Evolutionary conservation across 2,329 filamentous ascomycete species (phyloP).

Genomic region (Meredithiella fracta): DNA sequence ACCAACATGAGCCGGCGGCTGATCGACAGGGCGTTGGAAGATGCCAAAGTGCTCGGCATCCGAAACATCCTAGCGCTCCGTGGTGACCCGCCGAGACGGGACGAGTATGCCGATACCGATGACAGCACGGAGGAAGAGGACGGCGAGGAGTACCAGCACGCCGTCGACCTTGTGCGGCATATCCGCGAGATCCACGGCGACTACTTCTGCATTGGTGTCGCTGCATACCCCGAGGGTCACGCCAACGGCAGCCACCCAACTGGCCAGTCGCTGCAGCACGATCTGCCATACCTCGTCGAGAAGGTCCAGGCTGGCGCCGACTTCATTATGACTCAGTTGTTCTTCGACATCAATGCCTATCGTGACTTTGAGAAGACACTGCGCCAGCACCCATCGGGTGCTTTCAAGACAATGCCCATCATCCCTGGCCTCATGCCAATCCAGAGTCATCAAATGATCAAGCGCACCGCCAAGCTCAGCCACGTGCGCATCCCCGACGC

Average conservation of each 20-base stretch:
- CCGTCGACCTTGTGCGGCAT: conserved; percentile 75
- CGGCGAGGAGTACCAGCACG: conserved; percentile 69
- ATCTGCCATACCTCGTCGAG: conserved; percentile 76
- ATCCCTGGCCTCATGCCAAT: conserved; percentile 95
- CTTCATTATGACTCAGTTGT: conserved; percentile 97
- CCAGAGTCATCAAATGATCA: conserved; percentile 91
- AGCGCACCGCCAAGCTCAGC: conserved; percentile 83
- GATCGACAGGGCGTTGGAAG: conserved; percentile 77
- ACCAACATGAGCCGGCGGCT: conserved; percentile 87
- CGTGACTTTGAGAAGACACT: conserved; percentile 61
- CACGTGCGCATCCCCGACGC: conserved; percentile 64
- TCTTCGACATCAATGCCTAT: conserved; percentile 80
- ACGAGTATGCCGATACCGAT: conserved; percentile 61
- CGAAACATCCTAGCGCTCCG: conserved; percentile 84
- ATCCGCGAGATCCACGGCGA: conserved; percentile 75
- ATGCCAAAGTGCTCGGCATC: conserved; percentile 79
- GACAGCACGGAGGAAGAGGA: conserved; percentile 41
- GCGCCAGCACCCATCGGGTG: conserved; percentile 64
- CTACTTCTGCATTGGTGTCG: conserved; percentile 92
- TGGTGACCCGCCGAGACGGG: conserved; percentile 76
- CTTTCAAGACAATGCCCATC: conserved; percentile 74
- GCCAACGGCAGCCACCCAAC: conserved; percentile 73
- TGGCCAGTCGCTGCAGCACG: conserved; percentile 53
- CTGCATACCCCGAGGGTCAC: conserved; percentile 89
- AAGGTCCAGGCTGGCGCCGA: conserved; percentile 86